Evolutionary conservation across 2,329 filamentous ascomycete genomes (phyloP).

Genomic region (Mariannaea sp.): DNA sequence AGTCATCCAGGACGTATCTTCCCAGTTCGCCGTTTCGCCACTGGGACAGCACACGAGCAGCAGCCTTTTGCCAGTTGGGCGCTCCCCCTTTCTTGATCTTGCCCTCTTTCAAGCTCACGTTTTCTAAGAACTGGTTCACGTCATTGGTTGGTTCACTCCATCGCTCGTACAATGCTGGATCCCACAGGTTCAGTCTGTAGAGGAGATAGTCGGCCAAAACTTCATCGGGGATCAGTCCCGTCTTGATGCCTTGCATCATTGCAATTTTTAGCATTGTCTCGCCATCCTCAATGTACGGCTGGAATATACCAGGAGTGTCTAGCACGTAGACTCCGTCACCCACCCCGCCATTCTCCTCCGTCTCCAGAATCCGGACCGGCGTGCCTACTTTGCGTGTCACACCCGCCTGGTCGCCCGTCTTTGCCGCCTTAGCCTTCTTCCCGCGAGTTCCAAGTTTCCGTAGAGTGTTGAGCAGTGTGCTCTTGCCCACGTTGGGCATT

Average conservation of each 20-base stretch:
- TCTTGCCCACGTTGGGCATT: constrained; percentile 98
- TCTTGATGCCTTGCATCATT: constrained; percentile 87
- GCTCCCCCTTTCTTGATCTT: constrained; percentile 74
- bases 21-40: constrained; percentile 82
- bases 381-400: constrained; percentile 85
- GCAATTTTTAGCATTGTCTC: constrained; percentile 96
- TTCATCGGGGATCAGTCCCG: constrained; percentile 77
- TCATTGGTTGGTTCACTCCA: constrained; percentile 82
- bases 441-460: constrained; percentile 66
- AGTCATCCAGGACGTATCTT: constrained; percentile 76
- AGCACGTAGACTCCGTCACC: constrained; percentile 77
- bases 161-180: constrained; percentile 64
- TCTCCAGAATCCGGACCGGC: constrained; percentile 73
- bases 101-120: constrained; percentile 75
- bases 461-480: constrained; percentile 87
- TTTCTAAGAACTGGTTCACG: constrained; percentile 71
- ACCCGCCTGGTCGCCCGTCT: constrained; percentile 85
- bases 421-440: constrained; percentile 67
- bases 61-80: constrained; percentile 73
- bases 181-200: constrained; percentile 75
- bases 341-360: constrained; percentile 48
- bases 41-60: constrained; percentile 78
- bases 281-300: constrained; percentile 84
- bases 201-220: constrained; percentile 90
- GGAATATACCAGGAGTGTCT: constrained; percentile 94